Base-by-base conservation (phyloP, 2,329 filamentous ascomycete species). In the Monilinia fructicola region DNA sequence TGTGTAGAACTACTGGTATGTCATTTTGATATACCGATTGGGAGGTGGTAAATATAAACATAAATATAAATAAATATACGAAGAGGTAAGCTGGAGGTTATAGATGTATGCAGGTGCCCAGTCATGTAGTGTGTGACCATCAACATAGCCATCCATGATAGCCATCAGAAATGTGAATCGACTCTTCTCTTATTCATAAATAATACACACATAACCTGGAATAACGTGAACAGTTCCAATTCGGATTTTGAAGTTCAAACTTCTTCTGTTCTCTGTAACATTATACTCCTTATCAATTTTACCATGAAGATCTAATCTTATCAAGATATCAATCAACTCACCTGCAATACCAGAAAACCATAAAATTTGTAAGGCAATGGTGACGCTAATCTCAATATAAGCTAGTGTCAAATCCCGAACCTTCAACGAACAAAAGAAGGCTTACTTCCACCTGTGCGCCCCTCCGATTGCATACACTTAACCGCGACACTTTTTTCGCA, bases 341-440 rank as follows among this genome's bases (percentile, higher is more conserved):
- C 12, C 14, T 12, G n/a, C 28, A 42, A 18, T 46, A 40, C 42
- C 21, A 48, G 3, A 65, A 64, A 56, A 40, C 42, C 21, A 48
- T 14, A 65, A 64, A 56, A 28, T 26, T 56, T 38, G 16, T 21
- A 21, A 64, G 61, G 40, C 61, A 46, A 53, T 21, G 21, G 7
- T 26, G n/a, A 14, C 54, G 40, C 63, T 59, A 65, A 46, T 40
- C 42, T 40, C 3, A 28, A 48, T 48, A 31, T 4, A 28, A 16
- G n/a, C 54, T 65, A 65, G 63, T 54, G 28, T 48, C 31, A 12
- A 26, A 58, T 65, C 44, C 44, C 18, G 42, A 52, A 16, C 54
- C 63, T 59, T 48, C 63, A 59, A 48, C 54, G 28, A 65, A 65
- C 54, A 56, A 65, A 65, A 65, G 63, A 65, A 65, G 63, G 54